These are phyloP conservation scores for Scheffersomyces quercinus DNA, from an alignment of 1,139 yeast genomes.

Conservation along the genomic window DNA sequence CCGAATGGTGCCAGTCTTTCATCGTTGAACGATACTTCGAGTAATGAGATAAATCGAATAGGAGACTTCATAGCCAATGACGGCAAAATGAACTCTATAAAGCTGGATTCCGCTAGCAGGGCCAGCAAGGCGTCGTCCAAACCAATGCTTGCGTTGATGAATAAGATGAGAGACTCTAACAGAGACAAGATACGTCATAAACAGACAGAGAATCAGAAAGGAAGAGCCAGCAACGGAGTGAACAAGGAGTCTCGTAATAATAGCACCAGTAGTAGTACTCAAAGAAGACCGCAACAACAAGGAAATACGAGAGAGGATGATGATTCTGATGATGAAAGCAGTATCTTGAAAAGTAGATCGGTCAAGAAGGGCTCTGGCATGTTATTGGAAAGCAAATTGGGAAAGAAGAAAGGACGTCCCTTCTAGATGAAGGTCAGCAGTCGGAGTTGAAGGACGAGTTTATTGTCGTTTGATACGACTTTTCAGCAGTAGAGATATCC, in stretches of 20 bases:
- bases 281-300: slow-evolving; percentile 1
- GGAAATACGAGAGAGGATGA: neutral
- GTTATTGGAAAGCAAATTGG: slow-evolving; percentile 2
- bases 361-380: slow-evolving; percentile 6
- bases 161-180: slow-evolving; percentile 40
- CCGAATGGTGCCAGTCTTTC: slow-evolving; percentile 44
- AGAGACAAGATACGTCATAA: slow-evolving; percentile 17
- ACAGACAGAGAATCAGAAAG: too few relatives aligned
- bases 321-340: slow-evolving; percentile 9
- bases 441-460: too few relatives aligned
- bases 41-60: slow-evolving; percentile 14
- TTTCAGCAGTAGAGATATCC: too few relatives aligned
- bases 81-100: slow-evolving; percentile 7
- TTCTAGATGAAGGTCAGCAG: too few relatives aligned
- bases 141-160: slow-evolving; percentile 48
- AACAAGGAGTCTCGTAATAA: slow-evolving; percentile 3
- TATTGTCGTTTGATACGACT: too few relatives aligned
- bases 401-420: slow-evolving; percentile 20
- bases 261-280: neutral
- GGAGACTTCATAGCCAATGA: slow-evolving; percentile 32
- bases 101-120: slow-evolving; percentile 5
- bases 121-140: slow-evolving; percentile 16
- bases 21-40: slow-evolving; percentile 14
- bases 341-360: slow-evolving; percentile 4
- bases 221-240: slow-evolving; percentile 1